Evolutionary conservation across 768 basidiomycete genomes (phyloP), one percentile per base, ranked within the genome.

Genomic region (Boletus rex-veris): DNA sequence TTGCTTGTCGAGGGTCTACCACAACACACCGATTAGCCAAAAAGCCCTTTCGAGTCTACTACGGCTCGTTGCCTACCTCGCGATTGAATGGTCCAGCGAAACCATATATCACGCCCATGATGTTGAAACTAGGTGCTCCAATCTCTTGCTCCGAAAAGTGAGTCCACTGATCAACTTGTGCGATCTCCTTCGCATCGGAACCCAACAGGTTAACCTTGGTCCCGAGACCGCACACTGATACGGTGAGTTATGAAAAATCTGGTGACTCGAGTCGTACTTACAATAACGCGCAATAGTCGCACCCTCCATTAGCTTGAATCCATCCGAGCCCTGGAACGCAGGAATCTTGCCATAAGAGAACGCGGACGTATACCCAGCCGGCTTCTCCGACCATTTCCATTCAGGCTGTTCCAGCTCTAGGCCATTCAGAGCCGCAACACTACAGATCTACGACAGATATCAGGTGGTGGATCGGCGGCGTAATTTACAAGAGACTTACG

Each of bases 141-240:
- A 66, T 47, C 16, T 65, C 64, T 2, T 48, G 47, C 18, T 66
- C 64, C 8, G 47, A 52, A 42, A 58, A 66, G 40, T 61, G 64
- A 5, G 45, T 12, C 61, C 64, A 66, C 15, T 65, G 64, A 49
- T 66, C 61, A 7, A 65, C 33, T 1, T 55, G 36, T 0, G 53
- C 45, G 1, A 24, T 16, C 33, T 62, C 58, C 21, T 63, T 50
- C 11, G 36, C n/a, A 30, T 44, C 21, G 7, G 49, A 45, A 19
- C 63, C 63, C 37, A 63, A 43, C 36, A 65, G 39, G 8, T 57
- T 49, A 0, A 54, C 26, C 19, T 57, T 47, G 21, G 54, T 52
- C 3, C 53, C 61, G 21, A 62, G 21, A 3, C 42, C 7, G 19
- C 52, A 43, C 52, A 64, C 62, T 64, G 7, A 28, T 28, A 28